phyloP scores from a whole-genome alignment of 2,329 filamentous ascomycete genomes.

The Curvularia eragrostidis region DNA sequence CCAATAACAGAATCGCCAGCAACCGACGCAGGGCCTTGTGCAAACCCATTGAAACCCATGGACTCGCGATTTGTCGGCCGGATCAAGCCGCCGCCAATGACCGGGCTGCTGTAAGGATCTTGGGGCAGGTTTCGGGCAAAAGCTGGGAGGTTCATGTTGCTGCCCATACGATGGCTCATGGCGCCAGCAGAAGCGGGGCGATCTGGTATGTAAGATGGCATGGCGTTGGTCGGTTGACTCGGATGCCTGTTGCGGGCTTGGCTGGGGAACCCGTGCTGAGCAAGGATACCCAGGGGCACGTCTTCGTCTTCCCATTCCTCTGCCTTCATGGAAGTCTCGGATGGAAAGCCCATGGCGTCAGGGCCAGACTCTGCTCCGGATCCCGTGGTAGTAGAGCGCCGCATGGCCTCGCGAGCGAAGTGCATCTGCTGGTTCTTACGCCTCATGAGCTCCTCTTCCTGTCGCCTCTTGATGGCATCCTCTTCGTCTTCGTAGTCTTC shows the following conservation, averaged over 20 bases:
- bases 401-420: slow-evolving; percentile 44
- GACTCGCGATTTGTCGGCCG: slow-evolving; percentile 45
- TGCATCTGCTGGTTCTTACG: slow-evolving; percentile 46
- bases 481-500: slow-evolving; percentile 50
- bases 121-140: slow-evolving; percentile 48
- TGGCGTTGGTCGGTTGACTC: slow-evolving; percentile 38
- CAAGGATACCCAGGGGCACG: slow-evolving; percentile 48
- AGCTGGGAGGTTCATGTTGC: slow-evolving; percentile 35
- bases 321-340: slow-evolving; percentile 45
- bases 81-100: slow-evolving; percentile 47
- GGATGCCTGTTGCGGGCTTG: slow-evolving; percentile 35
- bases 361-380: slow-evolving; percentile 25
- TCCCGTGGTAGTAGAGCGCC: slow-evolving; percentile 43
- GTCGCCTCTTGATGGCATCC: slow-evolving; percentile 42
- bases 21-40: slow-evolving; percentile 42
- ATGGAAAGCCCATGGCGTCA: slow-evolving; percentile 43
- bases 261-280: slow-evolving; percentile 47
- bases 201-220: slow-evolving; percentile 46
- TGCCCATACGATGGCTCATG: slow-evolving; percentile 28
- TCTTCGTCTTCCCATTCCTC: slow-evolving; percentile 50
- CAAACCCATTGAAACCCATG: slow-evolving; percentile 47
- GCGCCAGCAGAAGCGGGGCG: slow-evolving; percentile 45
- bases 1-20: slow-evolving; percentile 40
- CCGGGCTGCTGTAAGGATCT: slow-evolving; percentile 40
- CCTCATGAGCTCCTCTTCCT: slow-evolving; percentile 42